Evolutionary conservation across 1,139 yeast genomes (phyloP), one percentile per base, ranked within the genome.

Genomic region (Geotrichum cucujoidarum): DNA sequence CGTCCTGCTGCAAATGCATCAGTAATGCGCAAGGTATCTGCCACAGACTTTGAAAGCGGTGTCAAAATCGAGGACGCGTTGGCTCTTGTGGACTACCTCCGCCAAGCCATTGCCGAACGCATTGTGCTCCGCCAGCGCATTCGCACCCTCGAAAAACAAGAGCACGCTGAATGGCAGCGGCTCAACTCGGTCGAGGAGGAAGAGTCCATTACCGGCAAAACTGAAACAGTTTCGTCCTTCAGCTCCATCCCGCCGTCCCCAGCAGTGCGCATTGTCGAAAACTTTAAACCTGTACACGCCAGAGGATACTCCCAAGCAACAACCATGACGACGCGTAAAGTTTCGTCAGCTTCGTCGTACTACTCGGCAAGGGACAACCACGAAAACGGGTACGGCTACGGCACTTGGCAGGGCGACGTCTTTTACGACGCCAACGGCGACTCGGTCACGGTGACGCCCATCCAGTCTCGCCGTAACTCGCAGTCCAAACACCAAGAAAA

Each of bases 81-180:
- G 24, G 63, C 62, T 8, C 65, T 67, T 47, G 67, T 66, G 10
- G 41, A 55, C 2, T 67, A 65, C 50, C 51, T 67, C 41, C 59
- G 64, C 14, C 57, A 61, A 7, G 63, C 66, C 1, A 61, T 65
- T 46, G 68, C 68, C 13, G 62, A 60, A 2, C 55, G 68, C 18
- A 60, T 63, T 4, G 55, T 60, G 7, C 55, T 63, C 24, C 56
- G 66, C 17, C 57, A 61, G 33, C 64, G 64, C 42, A 57, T 63
- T 42, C 57, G 53, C 31, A 52, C 55, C 10, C 46, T 59, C 50
- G 65, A 61, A 41, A 49, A 51, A 16, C 24, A 22, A 20, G 46
- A 47, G 21, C 32, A 27, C 14, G 24, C 24, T 8, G 44, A 33
- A 30, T 36, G 32, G 36, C 47, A 43, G 16, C 38, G 32, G 4